Conservation (phyloP, 257 asterid species). For the Eucommia ulmoides region DNA sequence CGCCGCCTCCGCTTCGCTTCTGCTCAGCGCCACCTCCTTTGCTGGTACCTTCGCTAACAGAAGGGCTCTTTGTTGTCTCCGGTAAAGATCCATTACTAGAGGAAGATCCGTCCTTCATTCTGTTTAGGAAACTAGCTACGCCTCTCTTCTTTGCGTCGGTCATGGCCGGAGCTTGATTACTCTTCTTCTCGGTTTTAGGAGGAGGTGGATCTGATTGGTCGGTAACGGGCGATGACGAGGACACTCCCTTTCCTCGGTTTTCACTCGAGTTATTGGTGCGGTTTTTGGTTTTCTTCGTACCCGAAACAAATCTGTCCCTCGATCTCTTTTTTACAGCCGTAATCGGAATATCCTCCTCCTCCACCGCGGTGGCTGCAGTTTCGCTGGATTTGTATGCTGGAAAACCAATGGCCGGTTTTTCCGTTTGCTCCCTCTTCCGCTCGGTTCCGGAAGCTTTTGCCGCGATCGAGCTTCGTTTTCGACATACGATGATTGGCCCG, state of each 20-base stretch:
- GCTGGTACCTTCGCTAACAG: conserved; percentile 3
- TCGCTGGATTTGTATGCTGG: conserved; percentile 13
- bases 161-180: conserved; percentile 2
- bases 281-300: not conserved
- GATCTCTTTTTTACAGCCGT: conserved; percentile 27
- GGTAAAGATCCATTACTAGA: conserved; percentile 8
- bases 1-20: conserved; percentile 15
- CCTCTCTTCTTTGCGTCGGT: conserved; percentile 14
- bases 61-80: conserved; percentile 14
- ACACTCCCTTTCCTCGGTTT: conserved; percentile 7
- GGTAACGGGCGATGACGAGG: too few species aligned
- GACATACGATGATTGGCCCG: conserved; percentile 23
- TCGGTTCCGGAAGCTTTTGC: conserved; percentile 15
- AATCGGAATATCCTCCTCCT: conserved; percentile 31
- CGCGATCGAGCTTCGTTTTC: conserved; percentile 31
- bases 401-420: conserved; percentile 8
- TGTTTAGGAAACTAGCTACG: conserved; percentile 25
- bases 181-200: conserved; percentile 10
- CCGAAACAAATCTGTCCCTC: conserved; percentile 8
- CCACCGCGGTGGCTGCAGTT: conserved; percentile 15
- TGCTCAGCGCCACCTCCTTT: conserved; percentile 13
- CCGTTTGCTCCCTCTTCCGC: conserved; percentile 11
- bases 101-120: conserved; percentile 21
- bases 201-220: too few species aligned
- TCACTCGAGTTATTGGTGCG: conserved; percentile 10